These are phyloP conservation scores for Penstemon barbatus DNA, from an alignment of 257 asterid species.

Conservation along the genomic window DNA sequence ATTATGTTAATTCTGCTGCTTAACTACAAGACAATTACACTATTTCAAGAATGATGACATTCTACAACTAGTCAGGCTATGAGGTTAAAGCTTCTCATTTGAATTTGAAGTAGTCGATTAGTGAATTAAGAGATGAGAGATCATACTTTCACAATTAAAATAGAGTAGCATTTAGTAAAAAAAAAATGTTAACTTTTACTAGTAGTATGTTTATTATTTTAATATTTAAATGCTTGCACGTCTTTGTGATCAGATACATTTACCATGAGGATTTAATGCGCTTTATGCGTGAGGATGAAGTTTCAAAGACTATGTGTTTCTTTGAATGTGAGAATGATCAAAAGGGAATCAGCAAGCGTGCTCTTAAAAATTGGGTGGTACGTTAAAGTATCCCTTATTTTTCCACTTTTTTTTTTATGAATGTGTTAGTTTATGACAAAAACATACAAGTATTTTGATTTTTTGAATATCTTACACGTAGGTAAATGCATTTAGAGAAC, in stretches of 20 bases:
- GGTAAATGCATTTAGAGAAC: conserved; percentile 88
- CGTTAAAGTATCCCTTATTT: conserved; percentile 8
- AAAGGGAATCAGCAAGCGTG: conserved; percentile 76
- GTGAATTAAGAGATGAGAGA: not conserved
- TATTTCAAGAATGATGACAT: no score
- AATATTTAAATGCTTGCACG: conserved; percentile 3
- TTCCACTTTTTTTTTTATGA: not conserved
- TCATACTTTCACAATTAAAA: not conserved
- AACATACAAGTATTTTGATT: not conserved
- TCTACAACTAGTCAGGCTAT: no score
- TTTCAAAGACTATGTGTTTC: conserved; percentile 56
- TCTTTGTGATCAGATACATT: conserved; percentile 49
- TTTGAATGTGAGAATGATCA: conserved; percentile 71
- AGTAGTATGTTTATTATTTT: not conserved
- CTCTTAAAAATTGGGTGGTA: conserved; percentile 94
- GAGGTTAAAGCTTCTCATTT: not conserved
- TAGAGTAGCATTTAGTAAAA: not conserved
- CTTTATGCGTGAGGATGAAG: conserved; percentile 87
- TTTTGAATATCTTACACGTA: conserved; percentile 25
- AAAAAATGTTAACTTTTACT: not conserved
- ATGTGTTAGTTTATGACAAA: not conserved
- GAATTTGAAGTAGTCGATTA: not conserved
- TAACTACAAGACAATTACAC: no score
- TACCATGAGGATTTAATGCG: conserved; percentile 69
- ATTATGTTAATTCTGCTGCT: no score